These are phyloP conservation scores for Byssoonygena ceratinophila DNA, from an alignment of 2,329 filamentous ascomycete species.

Conservation along the genomic window DNA sequence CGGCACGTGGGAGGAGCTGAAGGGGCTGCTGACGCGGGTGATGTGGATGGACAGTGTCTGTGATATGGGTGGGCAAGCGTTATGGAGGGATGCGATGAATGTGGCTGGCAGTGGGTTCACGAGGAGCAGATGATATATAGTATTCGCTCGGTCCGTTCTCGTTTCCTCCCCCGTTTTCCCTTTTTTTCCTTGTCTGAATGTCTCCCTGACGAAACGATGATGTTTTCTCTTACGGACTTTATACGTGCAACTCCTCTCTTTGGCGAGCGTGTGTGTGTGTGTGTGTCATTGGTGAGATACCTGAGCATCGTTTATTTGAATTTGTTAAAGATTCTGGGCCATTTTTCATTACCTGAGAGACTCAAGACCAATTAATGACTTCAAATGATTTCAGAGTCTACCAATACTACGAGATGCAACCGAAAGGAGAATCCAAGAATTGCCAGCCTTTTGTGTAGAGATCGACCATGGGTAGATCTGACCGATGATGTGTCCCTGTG, in stretches of 20 bases:
- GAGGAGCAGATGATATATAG: not conserved
- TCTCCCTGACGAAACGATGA: no score
- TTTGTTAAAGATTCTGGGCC: no score
- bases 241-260: not conserved
- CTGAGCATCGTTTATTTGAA: no score
- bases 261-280: not conserved
- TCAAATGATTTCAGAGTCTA: no score
- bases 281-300: no score
- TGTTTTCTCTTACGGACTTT: no score
- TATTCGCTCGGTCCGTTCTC: not conserved
- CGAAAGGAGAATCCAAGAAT: no score
- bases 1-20: constrained; percentile 23
- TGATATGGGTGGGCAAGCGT: constrained; percentile 22
- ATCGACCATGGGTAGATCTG: no score
- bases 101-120: not conserved
- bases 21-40: constrained; percentile 21
- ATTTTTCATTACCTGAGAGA: no score
- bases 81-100: constrained; percentile 23
- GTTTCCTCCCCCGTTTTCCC: not conserved
- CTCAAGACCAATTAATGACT: no score
- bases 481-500: not conserved
- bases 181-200: not conserved
- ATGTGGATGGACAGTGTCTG: constrained; percentile 31
- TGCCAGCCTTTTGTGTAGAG: no score
- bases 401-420: no score